Conservation (phyloP, 2,329 filamentous ascomycete species). For the Westerdykella aurantiaca region DNA sequence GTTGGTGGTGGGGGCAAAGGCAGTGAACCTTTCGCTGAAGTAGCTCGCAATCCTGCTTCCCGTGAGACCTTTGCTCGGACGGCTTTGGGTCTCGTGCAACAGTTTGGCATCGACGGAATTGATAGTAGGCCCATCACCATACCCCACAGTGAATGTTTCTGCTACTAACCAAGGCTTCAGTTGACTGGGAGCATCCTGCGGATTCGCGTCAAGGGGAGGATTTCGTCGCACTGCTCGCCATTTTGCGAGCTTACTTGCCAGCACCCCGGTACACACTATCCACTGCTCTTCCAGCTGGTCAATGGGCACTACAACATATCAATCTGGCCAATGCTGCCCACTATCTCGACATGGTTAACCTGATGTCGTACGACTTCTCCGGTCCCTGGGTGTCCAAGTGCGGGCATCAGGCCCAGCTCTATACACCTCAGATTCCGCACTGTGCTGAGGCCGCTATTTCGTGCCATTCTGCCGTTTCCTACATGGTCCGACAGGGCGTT, state of each 20-base stretch:
- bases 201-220: conserved; percentile 61
- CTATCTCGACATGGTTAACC: conserved; percentile 68
- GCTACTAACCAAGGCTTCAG: conserved; percentile 41
- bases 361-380: conserved; percentile 76
- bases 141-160: not conserved
- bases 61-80: conserved; percentile 67
- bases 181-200: conserved; percentile 75
- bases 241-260: conserved; percentile 62
- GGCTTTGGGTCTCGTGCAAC: conserved; percentile 61
- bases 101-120: conserved; percentile 67
- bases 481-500: conserved; percentile 61
- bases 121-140: conserved; percentile 54
- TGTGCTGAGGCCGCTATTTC: conserved; percentile 54
- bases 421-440: conserved; percentile 49
- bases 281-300: conserved; percentile 64
- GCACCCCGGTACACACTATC: conserved; percentile 64
- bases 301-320: conserved; percentile 62
- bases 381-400: conserved; percentile 62
- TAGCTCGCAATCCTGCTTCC: conserved; percentile 55
- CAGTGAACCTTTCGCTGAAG: conserved; percentile 60
- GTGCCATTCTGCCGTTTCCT: conserved; percentile 60
- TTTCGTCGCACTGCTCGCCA: conserved; percentile 63
- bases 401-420: conserved; percentile 73
- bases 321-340: conserved; percentile 57
- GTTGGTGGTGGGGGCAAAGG: conserved; percentile 68